phyloP scores from a whole-genome alignment of 805 yeast genomes.

The Vanderwaltozyma yarrowii region DNA sequence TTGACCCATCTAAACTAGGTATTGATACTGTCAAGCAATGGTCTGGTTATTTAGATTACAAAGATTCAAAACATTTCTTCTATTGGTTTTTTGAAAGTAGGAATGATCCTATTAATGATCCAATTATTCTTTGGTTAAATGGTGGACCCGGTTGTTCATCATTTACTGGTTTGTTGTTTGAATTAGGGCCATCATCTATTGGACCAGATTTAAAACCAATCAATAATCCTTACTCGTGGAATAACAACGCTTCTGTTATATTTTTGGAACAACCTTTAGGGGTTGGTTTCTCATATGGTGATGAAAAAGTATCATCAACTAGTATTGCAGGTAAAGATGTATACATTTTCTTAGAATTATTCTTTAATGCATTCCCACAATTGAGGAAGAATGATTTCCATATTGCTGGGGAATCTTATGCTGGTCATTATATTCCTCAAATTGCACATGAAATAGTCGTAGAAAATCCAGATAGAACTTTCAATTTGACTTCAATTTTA shows the following conservation, averaged over 20 bases:
- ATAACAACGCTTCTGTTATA: conserved; percentile 77
- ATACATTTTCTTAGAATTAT: conserved; percentile 72
- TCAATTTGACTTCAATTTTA: conserved; percentile 65
- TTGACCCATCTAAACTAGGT: conserved; percentile 38
- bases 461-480: conserved; percentile 37
- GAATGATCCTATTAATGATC: conserved; percentile 77
- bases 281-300: conserved; percentile 82
- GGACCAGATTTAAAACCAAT: conserved; percentile 55
- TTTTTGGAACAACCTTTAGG: conserved; percentile 91
- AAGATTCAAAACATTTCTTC: conserved; percentile 73
- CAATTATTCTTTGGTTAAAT: conserved; percentile 77
- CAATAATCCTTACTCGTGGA: conserved; percentile 82
- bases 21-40: conserved; percentile 71
- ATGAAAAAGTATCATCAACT: conserved; percentile 51
- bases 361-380: conserved; percentile 76
- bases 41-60: conserved; percentile 74
- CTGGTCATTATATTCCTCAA: conserved; percentile 73
- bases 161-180: conserved; percentile 80
- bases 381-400: conserved; percentile 51
- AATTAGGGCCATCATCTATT: conserved; percentile 80
- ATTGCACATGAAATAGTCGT: conserved; percentile 45
- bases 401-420: conserved; percentile 77
- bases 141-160: conserved; percentile 98
- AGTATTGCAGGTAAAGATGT: conserved; percentile 82
- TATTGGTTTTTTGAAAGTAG: conserved; percentile 92